A percentile compares a stretch with the other conserved stretches of the same genome.
Evolutionary conservation across 129 eudicot species (phyloP).

Genomic region (Ambrosia trifida): DNA sequence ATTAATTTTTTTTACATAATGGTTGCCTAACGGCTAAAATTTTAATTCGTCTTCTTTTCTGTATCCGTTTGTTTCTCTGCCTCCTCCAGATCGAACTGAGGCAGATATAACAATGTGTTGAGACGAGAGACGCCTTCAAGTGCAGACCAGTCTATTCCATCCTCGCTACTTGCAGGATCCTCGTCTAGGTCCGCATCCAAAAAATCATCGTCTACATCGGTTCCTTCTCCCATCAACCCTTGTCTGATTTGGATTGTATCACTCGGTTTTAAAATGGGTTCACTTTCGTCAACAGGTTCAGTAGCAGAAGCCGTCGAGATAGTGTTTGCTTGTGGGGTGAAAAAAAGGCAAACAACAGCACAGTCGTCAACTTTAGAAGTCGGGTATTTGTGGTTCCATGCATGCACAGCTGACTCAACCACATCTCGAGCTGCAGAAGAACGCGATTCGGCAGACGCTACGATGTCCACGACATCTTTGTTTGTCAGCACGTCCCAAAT

Average conservation of each 20-base stretch:
- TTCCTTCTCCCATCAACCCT: background rate
- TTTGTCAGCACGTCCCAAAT: conserved; percentile 92
- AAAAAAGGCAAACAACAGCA: conserved; percentile 88
- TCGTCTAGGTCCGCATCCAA: conserved; percentile 27
- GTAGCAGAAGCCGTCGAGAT: conserved; percentile 42
- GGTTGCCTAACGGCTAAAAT: background rate
- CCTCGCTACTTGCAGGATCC: conserved; percentile 25
- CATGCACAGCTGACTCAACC: conserved; percentile 77
- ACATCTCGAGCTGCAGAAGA: conserved; percentile 64
- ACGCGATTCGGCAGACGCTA: conserved; percentile 56
- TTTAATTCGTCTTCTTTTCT: conserved; percentile 38
- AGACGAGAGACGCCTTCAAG: conserved; percentile 82
- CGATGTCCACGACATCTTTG: conserved; percentile 70
- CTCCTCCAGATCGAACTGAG: conserved; percentile 55
- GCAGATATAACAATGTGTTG: conserved; percentile 72
- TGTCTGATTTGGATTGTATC: background rate
- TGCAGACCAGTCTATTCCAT: conserved; percentile 68
- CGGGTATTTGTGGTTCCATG: conserved; percentile 82
- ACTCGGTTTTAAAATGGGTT: background rate
- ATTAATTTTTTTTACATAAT: no score
- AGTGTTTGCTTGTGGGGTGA: conserved; percentile 35
- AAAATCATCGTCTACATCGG: conserved; percentile 29
- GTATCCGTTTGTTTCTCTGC: conserved; percentile 22
- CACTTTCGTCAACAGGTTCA: conserved; percentile 28
- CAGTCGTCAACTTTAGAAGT: conserved; percentile 91